These are phyloP conservation scores for Cyclotella baltica DNA, from an alignment of 108 stramenopile species.

Conservation along the genomic window DNA sequence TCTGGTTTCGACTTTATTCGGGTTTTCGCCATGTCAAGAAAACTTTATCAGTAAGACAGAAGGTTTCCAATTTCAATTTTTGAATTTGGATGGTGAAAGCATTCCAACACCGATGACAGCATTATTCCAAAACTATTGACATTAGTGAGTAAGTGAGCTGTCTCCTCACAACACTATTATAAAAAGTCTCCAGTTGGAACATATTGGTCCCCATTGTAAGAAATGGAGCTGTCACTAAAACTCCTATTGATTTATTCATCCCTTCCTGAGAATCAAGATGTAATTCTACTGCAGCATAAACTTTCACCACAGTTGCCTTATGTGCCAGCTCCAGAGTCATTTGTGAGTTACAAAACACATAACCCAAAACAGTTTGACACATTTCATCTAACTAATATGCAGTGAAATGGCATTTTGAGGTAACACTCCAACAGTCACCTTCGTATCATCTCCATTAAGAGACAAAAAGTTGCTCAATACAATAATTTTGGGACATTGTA, in stretches of 20 bases:
- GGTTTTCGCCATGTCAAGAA: too few species aligned
- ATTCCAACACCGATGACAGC: constrained; percentile 10
- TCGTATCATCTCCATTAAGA: constrained; percentile 71
- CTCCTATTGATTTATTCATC: constrained; percentile 18
- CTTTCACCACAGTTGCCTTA: constrained; percentile 65
- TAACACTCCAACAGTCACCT: constrained; percentile 82
- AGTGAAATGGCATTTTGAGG: constrained; percentile 57
- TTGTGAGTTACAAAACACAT: constrained; percentile 15
- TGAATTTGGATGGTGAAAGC: too few species aligned
- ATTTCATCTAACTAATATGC: constrained; percentile 69
- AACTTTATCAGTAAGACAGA: too few species aligned
- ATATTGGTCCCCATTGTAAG: constrained; percentile 38
- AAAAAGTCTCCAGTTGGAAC: constrained; percentile 76
- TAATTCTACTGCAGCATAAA: constrained; percentile 84
- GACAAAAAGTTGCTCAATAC: constrained; percentile 55
- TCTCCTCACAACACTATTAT: constrained; percentile 59
- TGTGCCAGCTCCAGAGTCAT: constrained; percentile 19
- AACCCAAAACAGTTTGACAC: constrained; percentile 59
- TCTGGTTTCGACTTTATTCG: too few species aligned
- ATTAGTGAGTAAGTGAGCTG: constrained; percentile 42
- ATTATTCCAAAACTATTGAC: constrained; percentile 5
- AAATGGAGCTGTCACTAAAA: constrained; percentile 29
- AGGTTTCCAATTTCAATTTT: too few species aligned
- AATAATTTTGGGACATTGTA: constrained; percentile 28
- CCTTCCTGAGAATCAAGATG: constrained; percentile 75